Conservation (phyloP, 176 grass and related monocot species). For the Oryza glumipatula region DNA sequence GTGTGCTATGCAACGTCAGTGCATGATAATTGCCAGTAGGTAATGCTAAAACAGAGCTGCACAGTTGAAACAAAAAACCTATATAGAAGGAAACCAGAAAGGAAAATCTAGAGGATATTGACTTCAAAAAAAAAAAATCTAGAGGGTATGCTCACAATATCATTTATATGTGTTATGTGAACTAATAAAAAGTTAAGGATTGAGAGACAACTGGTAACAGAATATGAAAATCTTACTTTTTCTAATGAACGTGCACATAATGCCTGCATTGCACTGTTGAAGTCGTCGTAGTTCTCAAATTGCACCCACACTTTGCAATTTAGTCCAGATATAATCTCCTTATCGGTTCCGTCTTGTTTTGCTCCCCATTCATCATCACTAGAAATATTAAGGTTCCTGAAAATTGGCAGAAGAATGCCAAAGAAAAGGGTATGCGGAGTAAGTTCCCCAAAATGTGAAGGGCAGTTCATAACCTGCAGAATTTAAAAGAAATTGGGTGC, state of each 20-base stretch:
- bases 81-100: background rate
- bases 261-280: conserved; percentile 80
- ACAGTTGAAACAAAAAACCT: background rate
- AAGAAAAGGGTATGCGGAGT: conserved; percentile 29
- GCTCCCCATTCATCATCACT: conserved; percentile 61
- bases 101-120: conserved; percentile 13
- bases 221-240: conserved; percentile 57
- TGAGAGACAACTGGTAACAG: conserved; percentile 9
- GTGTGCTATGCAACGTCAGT: background rate
- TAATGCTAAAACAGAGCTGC: background rate
- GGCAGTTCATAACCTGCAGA: background rate
- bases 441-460: no score
- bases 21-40: conserved; percentile 13
- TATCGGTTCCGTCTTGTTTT: conserved; percentile 48
- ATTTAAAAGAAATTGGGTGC: background rate
- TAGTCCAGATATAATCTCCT: conserved; percentile 74
- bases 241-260: conserved; percentile 80
- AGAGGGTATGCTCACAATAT: conserved; percentile 13
- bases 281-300: conserved; percentile 85
- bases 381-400: conserved; percentile 74
- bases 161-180: background rate
- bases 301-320: conserved; percentile 93
- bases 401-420: conserved; percentile 45
- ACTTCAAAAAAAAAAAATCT: background rate
- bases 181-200: conserved; percentile 7